Evolutionary conservation across 2,329 filamentous ascomycete genomes (phyloP), one percentile per base, ranked within the genome.

Genomic region (Beauveria scarabaeidicola): DNA sequence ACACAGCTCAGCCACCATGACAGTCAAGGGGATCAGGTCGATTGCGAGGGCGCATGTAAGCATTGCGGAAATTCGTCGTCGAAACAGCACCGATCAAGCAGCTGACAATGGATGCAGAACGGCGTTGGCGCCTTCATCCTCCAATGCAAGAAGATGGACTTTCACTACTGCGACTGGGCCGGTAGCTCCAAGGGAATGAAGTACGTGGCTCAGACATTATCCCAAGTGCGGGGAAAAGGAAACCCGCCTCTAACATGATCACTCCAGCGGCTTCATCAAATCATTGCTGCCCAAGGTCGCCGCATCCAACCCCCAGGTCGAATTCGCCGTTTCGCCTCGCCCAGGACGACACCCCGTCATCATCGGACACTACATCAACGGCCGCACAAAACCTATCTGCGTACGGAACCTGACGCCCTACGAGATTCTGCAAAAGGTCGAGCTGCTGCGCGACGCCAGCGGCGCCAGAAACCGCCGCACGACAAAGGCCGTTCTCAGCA

Each of bases 161-260:
- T 99, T 71, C 90, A 96, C 78, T 99, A 96, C 79, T 97, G 94
- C 80, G 91, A 97, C 81, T 92, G 89, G 84, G 90, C 89, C 61
- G 94, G 92, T 64, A 96, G 90, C 74, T 97, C 93, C 41, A 85
- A 79, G 69, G 94, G 94, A 71, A 97, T 97, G 91, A 94, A 96
- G 90, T 94, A 80, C 64, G 82, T 66, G 48, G 44, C 48, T 52
- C 47, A 29, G 25, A 19, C 10, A 32, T 21, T n/a, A 32, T n/a
- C 9, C 7, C 17, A 15, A 36, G 32, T 15, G 32, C 13, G 32
- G 13, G 5, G 13, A 36, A 36, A 36, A 15, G 32, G 32, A 15
- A 13, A 13, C 13, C 0, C 32, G 15, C 15, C 54, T 25, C 64
- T 77, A 67, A 75, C 65, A 19, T 1, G 4, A 25, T 11, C n/a